Evolutionary conservation across 495 filamentous ascomycete species (phyloP).

Genomic region (Corynascus novoguineensis): DNA sequence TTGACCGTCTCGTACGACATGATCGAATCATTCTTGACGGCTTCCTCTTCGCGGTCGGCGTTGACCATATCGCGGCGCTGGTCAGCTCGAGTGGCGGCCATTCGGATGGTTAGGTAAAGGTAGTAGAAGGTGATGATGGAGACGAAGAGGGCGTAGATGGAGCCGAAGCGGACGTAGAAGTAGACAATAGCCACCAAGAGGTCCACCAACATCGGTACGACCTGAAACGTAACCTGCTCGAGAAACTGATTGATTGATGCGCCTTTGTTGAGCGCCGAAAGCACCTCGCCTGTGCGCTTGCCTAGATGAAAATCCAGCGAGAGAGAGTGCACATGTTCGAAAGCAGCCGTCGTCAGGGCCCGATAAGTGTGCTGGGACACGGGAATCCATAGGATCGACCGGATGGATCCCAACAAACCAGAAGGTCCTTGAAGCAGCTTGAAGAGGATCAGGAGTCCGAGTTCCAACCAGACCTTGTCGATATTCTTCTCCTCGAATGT

Average conservation of each 20-base stretch:
- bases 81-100: constrained; percentile 89
- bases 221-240: constrained; percentile 91
- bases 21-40: constrained; percentile 97
- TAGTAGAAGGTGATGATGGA: constrained; percentile 92
- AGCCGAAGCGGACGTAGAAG: constrained; percentile 74
- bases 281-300: constrained; percentile 93
- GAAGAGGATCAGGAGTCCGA: constrained; percentile 72
- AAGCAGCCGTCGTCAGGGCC: constrained; percentile 86
- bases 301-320: constrained; percentile 95
- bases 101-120: constrained; percentile 88
- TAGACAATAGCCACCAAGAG: constrained; percentile 80
- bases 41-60: constrained; percentile 87
- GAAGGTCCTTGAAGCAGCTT: constrained; percentile 84
- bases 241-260: constrained; percentile 95
- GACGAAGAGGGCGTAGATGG: constrained; percentile 88
- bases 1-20: constrained; percentile 98
- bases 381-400: constrained; percentile 87
- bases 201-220: constrained; percentile 91
- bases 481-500: constrained; percentile 42
- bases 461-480: constrained; percentile 39
- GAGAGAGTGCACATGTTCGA: constrained; percentile 92
- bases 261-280: constrained; percentile 92
- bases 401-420: constrained; percentile 74
- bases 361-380: constrained; percentile 95
- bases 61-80: constrained; percentile 92